These are phyloP conservation scores for Typha latifolia DNA, from an alignment of 176 grass and related monocot genomes.

Conservation along the genomic window DNA sequence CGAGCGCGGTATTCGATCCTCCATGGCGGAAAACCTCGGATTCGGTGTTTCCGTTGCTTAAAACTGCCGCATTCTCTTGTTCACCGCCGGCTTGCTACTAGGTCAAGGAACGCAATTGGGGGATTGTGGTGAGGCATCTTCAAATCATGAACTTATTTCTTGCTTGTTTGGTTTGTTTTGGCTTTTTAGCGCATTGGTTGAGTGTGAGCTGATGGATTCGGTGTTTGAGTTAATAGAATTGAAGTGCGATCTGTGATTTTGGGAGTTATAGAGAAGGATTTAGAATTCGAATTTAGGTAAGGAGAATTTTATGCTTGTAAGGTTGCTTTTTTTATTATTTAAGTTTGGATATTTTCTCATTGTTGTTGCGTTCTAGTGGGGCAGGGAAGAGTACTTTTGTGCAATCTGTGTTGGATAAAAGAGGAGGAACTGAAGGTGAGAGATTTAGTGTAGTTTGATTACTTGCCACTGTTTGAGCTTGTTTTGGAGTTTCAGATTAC, in stretches of 20 bases:
- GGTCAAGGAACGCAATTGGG: neutral
- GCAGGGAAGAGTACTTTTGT: neutral
- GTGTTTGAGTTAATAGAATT: neutral
- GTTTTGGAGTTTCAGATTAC: neutral
- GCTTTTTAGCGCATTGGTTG: neutral
- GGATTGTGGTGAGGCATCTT: slow-evolving; percentile 3
- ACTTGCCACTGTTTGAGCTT: neutral
- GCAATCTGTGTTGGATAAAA: neutral
- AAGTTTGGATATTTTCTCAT: neutral
- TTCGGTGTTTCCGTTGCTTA: neutral
- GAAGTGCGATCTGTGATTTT: neutral
- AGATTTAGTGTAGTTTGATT: neutral
- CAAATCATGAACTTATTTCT: neutral
- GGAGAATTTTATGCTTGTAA: neutral
- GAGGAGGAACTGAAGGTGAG: neutral
- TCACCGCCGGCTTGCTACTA: neutral
- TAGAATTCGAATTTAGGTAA: neutral
- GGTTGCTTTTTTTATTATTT: neutral
- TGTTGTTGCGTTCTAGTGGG: neutral
- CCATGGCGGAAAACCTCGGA: neutral
- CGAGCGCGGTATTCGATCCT: neutral
- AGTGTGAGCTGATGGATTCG: neutral
- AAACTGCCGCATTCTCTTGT: slow-evolving; percentile 2
- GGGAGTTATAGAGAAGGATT: neutral
- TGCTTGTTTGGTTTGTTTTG: slow-evolving; percentile 5